Evolutionary conservation across 176 grass and related monocot species (phyloP).

Genomic region (Microstegium vimineum): DNA sequence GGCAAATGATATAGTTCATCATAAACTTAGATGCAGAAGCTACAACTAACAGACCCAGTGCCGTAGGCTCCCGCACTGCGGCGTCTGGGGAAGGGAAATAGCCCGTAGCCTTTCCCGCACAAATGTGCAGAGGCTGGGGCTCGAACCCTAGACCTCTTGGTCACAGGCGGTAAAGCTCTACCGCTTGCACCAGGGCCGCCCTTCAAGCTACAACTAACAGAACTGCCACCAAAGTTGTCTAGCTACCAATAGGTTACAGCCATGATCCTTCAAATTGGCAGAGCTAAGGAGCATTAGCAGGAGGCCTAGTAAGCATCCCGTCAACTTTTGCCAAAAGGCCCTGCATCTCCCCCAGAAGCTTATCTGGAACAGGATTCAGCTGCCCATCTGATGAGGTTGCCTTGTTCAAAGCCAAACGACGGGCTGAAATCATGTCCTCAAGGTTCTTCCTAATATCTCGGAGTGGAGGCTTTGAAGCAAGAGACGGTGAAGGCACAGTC

Average conservation of each 20-base stretch:
- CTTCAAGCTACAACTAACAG: too few relatives aligned
- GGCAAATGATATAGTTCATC: slow-evolving; percentile 3
- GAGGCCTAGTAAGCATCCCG: slow-evolving; percentile 34
- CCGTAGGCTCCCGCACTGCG: too few relatives aligned
- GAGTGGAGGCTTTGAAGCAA: slow-evolving; percentile 40
- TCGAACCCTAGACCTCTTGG: too few relatives aligned
- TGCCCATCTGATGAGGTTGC: slow-evolving; percentile 14
- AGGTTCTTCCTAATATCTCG: slow-evolving; percentile 70
- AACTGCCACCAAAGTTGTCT: not conserved
- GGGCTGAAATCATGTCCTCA: slow-evolving; percentile 77
- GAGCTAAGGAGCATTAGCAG: slow-evolving; percentile 28
- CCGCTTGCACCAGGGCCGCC: too few relatives aligned
- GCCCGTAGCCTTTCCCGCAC: too few relatives aligned
- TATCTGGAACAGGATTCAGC: slow-evolving; percentile 17
- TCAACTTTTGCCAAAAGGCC: slow-evolving; percentile 68
- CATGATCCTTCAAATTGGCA: not conserved
- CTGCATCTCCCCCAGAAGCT: slow-evolving; percentile 71
- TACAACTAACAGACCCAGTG: too few relatives aligned
- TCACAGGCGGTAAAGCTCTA: too few relatives aligned
- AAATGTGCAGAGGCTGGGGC: too few relatives aligned
- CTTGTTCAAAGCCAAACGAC: slow-evolving; percentile 20
- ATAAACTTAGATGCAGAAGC: not conserved
- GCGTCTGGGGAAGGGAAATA: too few relatives aligned
- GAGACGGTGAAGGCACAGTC: not conserved
- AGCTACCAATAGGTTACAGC: slow-evolving; percentile 9